These are phyloP conservation scores for Eutrema heterophyllum DNA, from an alignment of 345 rosid genomes.

Conservation along the genomic window DNA sequence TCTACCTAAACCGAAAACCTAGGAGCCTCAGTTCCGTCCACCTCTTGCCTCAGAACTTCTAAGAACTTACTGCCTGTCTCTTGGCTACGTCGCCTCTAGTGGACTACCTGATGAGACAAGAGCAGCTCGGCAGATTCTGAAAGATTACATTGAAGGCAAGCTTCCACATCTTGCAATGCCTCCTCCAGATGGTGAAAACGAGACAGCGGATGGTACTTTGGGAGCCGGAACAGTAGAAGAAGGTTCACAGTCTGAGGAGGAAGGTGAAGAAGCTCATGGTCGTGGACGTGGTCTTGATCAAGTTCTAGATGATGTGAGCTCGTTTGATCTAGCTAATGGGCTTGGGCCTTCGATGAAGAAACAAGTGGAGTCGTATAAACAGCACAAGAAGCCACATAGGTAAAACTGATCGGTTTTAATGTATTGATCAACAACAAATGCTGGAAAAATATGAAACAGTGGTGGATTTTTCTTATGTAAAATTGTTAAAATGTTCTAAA, in stretches of 20 bases:
- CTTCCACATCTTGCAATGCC: constrained; percentile 74
- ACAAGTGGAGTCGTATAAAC: constrained; percentile 46
- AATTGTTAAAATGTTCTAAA: background rate
- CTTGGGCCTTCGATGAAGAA: constrained; percentile 50
- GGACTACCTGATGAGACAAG: constrained; percentile 91
- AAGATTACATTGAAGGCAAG: constrained; percentile 81
- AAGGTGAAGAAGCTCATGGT: constrained; percentile 28
- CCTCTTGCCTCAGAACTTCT: constrained; percentile 76
- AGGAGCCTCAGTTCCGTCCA: constrained; percentile 68
- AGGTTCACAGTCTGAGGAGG: constrained; percentile 33
- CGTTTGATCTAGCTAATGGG: constrained; percentile 75
- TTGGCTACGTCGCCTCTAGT: constrained; percentile 84
- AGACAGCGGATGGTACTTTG: constrained; percentile 14
- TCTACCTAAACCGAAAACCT: constrained; percentile 80
- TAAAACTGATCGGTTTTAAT: constrained; percentile 52
- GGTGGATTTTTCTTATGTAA: background rate
- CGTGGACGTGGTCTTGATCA: constrained; percentile 39
- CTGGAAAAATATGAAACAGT: background rate
- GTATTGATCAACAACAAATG: background rate
- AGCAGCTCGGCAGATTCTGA: constrained; percentile 81
- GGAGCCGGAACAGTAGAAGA: constrained; percentile 34
- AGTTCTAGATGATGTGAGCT: constrained; percentile 66
- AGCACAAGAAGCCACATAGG: constrained; percentile 70
- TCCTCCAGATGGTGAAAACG: constrained; percentile 37
- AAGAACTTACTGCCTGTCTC: constrained; percentile 72